A percentile compares a stretch with the other conserved stretches of the same genome.
phyloP scores from a whole-genome alignment of 257 asterid genomes.

The Penstemon newberryi region DNA sequence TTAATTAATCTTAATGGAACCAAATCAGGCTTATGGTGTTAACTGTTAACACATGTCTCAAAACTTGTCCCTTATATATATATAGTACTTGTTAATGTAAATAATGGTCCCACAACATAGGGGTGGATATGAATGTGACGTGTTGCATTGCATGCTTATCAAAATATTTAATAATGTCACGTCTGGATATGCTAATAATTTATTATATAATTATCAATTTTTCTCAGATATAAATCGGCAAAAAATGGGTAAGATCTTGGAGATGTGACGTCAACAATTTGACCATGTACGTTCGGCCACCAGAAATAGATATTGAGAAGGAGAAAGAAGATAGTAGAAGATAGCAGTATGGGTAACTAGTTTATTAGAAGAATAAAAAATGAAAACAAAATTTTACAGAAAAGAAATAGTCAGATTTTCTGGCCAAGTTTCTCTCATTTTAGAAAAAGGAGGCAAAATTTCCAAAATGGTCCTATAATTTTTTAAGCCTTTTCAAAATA shows the following conservation, averaged over 20 bases:
- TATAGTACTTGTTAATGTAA: neutral
- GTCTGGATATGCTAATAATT: constrained; percentile 27
- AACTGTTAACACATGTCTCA: neutral
- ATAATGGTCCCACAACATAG: constrained; percentile 33
- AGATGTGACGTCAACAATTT: constrained; percentile 60
- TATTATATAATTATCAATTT: constrained; percentile 33
- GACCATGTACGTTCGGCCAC: constrained; percentile 41
- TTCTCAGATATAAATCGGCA: constrained; percentile 61
- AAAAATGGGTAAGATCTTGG: constrained; percentile 55
- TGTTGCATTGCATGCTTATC: constrained; percentile 28
- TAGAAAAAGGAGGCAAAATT: too few species aligned
- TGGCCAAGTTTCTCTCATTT: constrained; percentile 6
- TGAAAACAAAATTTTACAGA: too few species aligned
- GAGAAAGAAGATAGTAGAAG: too few species aligned
- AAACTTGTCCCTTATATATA: neutral
- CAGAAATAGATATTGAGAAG: neutral
- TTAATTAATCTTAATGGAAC: too few species aligned
- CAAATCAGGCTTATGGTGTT: too few species aligned
- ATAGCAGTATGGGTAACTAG: neutral
- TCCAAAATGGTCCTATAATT: too few species aligned
- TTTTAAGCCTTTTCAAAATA: too few species aligned
- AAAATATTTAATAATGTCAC: constrained; percentile 30
- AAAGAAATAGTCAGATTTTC: neutral
- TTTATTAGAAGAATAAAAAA: neutral
- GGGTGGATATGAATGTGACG: constrained; percentile 28